Evolutionary conservation across 495 filamentous ascomycete genomes (phyloP).

Genomic region (Bacidia gigantensis): DNA sequence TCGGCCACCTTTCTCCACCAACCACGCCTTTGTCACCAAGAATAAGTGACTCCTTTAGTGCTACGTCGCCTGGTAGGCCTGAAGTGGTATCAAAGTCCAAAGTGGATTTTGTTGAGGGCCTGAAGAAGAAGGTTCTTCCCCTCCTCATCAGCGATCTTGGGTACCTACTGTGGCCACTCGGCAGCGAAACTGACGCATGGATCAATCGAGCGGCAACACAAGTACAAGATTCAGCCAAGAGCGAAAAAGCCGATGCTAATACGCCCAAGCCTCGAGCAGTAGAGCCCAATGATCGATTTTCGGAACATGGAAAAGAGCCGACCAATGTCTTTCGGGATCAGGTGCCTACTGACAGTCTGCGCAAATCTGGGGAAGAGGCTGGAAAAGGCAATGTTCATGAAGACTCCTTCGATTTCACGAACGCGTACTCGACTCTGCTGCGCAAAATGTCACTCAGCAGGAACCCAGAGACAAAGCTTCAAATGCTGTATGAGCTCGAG

Average conservation of each 20-base stretch:
- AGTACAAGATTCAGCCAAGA: background rate
- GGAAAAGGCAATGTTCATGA: too few relatives aligned
- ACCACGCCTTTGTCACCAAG: slow-evolving; percentile 5
- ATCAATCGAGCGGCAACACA: slow-evolving; percentile 43
- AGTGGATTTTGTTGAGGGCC: slow-evolving; percentile 49
- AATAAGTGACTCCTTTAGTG: background rate
- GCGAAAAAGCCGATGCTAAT: background rate
- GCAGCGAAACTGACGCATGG: slow-evolving; percentile 90
- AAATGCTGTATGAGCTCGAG: slow-evolving; percentile 70
- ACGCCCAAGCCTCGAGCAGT: background rate
- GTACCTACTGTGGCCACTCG: slow-evolving; percentile 63
- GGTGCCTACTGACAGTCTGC: background rate
- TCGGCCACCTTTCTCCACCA: slow-evolving; percentile 2
- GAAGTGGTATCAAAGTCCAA: slow-evolving; percentile 1
- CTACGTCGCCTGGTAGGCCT: background rate
- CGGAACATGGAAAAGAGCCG: background rate
- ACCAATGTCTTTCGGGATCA: background rate
- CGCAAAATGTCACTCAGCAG: slow-evolving; percentile 82
- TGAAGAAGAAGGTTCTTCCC: slow-evolving; percentile 69
- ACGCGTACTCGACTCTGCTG: slow-evolving; percentile 65
- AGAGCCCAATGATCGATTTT: background rate
- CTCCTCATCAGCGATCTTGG: slow-evolving; percentile 83
- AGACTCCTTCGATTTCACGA: slow-evolving; percentile 13
- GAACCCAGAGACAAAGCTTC: slow-evolving; percentile 76
- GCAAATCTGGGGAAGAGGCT: background rate